Conservation (phyloP, 1,139 yeast species). For the Pneumocystis oryctolagi region DNA sequence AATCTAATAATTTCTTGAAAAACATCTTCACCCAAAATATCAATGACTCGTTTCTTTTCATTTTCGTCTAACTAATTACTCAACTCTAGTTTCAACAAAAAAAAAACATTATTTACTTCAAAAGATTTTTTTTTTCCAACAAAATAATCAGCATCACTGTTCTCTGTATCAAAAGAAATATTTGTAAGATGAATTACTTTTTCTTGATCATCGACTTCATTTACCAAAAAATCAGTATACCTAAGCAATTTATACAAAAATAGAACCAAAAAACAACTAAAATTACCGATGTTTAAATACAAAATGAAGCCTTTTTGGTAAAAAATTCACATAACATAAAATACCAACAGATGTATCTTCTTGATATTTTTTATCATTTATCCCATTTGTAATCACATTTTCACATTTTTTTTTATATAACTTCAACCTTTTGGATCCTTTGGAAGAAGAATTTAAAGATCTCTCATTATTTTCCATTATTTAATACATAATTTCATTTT, state of each 20-base stretch:
- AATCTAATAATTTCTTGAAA: slow-evolving; percentile 35
- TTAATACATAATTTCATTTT: background rate
- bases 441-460: background rate
- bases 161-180: slow-evolving; percentile 15
- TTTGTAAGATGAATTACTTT: slow-evolving; percentile 61
- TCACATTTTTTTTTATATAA: background rate
- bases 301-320: background rate
- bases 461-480: background rate
- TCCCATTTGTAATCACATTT: background rate
- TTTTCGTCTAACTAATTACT: slow-evolving; percentile 16
- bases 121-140: slow-evolving; percentile 6
- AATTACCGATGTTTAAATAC: background rate
- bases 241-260: slow-evolving; percentile 24
- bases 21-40: slow-evolving; percentile 44
- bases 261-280: background rate
- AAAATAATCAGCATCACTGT: background rate
- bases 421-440: background rate
- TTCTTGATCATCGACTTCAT: slow-evolving; percentile 60
- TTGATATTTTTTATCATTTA: background rate
- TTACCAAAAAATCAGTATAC: slow-evolving; percentile 87
- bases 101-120: background rate
- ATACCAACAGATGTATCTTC: background rate
- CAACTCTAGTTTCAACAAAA: background rate
- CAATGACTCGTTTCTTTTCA: slow-evolving; percentile 21
- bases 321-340: background rate